Evolutionary conservation across 805 yeast genomes (phyloP), one percentile per base, ranked within the genome.

Genomic region (Candida nitratophila): DNA sequence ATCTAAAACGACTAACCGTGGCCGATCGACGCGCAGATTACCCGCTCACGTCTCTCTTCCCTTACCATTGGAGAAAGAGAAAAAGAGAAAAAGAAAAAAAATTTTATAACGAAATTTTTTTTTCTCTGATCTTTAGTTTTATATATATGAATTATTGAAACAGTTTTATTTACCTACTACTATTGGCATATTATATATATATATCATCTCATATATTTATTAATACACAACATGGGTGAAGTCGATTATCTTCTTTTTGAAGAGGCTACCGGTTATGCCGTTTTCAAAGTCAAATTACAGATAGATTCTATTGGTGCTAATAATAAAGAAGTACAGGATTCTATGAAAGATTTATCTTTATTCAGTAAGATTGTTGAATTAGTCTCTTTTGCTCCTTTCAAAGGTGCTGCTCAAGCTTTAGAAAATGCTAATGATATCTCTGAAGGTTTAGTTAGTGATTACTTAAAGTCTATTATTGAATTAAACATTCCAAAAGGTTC

Each of bases 351-450:
- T 60, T 77, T 93, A 53, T 83, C 82, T 50, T 76, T 81, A 63
- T 90, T 93, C 64, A 86, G 96, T 58, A 93, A 93, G 71, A 74
- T 91, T 74, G 82, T 93, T 55, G 96, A 90, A 68, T 77, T 93
- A 45, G 95, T 87, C 24, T 86, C 96, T 15, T 93, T 93, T 70
- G 96, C 96, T 48, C 99, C 99, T 41, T 93, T 93, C 78, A 90
- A 93, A 70, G 97, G 97, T 60, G 99, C 99, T 49, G 98, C 99
- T 43, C 98, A 93, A 69, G 99, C 99, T 48, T 79, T 93, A 60
- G 98, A 91, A 69, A 93, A 93, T 64, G 97, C 98, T 55, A 93
- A 93, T 64, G 98, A 93, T 64, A 85, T 93, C 56, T 86, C 96
- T 53, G 99, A 93, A 71, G 99, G 99, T 61, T 77, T 90, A 56